Evolutionary conservation across 163 green algal species (phyloP), one percentile per base, ranked within the genome.

Genomic region (Coccomyxa subellipsoidea): DNA sequence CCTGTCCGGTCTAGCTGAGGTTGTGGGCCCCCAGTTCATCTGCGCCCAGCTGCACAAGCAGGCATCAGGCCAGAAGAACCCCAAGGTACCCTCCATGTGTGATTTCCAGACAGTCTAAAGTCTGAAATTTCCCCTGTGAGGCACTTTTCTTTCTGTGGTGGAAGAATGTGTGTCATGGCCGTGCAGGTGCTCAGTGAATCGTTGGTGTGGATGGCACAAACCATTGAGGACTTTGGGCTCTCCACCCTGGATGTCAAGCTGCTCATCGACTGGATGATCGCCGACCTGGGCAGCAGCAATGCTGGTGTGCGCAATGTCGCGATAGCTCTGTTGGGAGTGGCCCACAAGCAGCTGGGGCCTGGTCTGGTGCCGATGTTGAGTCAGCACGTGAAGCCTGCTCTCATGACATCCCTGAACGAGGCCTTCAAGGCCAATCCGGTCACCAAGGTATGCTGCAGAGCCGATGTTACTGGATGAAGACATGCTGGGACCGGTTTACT

Each of bases 321-420:
- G 35, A 94, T 94, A 35, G 91, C 93, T 66, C 71, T 98, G 72
- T 83, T 98, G 75, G 95, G 92, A 54, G 81, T 88, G 7, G 89
- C 96, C 83, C 94, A 98, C 92, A 87, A 83, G 83, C 90, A 90
- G 81, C 83, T 95, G 76, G 91, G 91, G 4, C 80, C 86, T 25
- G 80, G 81, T 2, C 80, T 96, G 69, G 88, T 87, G 10, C 85
- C 81, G 53, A 86, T 95, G 83, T 77, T 96, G 69, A 82, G 90
- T 7, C 76, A 87, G 9, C 92, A 96, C 76, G 89, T 99, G 40
- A 99, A 99, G 91, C 94, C 96, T 0, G 95, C 96, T 12, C 89
- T 96, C 54, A 94, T 98, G 89, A 90, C 92, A 21, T 87, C 89
- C 23, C 91, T 99, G 35, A 94, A 98, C 82, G 87, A 90, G 31